Evolutionary conservation across 108 stramenopile genomes (phyloP).

Genomic region (Cyclotella kingstonii): DNA sequence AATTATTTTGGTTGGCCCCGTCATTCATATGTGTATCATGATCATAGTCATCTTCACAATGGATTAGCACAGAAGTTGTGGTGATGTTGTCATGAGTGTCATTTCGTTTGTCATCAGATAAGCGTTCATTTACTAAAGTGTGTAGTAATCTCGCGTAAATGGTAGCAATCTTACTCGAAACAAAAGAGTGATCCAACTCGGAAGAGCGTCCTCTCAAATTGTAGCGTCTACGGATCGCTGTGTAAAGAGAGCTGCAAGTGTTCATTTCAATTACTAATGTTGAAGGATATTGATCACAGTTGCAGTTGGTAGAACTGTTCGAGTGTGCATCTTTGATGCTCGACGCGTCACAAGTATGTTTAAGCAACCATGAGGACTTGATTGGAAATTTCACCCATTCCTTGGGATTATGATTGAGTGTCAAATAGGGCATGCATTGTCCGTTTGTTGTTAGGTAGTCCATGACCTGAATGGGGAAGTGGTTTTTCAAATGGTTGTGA

Average conservation of each 20-base stretch:
- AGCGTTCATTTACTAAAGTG: background rate
- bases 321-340: background rate
- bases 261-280: background rate
- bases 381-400: background rate
- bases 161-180: background rate
- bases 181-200: background rate
- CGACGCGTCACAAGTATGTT: background rate
- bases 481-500: background rate
- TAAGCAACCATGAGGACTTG: conserved; percentile 5
- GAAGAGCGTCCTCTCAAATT: background rate
- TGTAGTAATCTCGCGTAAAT: background rate
- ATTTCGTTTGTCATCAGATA: background rate
- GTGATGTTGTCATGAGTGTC: background rate
- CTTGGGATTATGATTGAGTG: background rate
- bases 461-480: no score
- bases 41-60: background rate
- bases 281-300: background rate
- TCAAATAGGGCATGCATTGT: background rate
- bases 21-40: background rate
- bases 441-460: no score
- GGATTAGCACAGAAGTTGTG: background rate
- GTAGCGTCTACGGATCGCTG: background rate
- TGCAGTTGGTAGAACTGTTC: background rate
- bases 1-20: background rate
- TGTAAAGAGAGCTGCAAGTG: background rate